Evolutionary conservation across 768 basidiomycete genomes (phyloP).

Genomic region (Rhodotorula paludigena): DNA sequence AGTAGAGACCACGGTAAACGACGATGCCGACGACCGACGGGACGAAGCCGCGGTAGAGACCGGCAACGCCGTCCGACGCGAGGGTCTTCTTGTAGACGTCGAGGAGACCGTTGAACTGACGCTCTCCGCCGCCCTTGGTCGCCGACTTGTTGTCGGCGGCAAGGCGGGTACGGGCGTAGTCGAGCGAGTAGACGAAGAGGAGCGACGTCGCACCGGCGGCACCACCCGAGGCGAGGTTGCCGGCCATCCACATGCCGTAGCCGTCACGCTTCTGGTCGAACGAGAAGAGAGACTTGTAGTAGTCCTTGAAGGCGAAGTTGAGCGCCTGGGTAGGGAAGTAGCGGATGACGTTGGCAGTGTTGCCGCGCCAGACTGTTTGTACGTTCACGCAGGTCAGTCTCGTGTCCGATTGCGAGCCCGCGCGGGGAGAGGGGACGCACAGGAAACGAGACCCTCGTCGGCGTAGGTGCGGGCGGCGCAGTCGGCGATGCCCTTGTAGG

Average conservation of each 20-base stretch:
- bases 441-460: constrained; percentile 87
- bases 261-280: constrained; percentile 91
- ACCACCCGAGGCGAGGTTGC: constrained; percentile 97
- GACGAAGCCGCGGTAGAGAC: constrained; percentile 99
- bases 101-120: constrained; percentile 97
- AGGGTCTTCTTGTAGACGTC: constrained; percentile 81
- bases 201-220: constrained; percentile 97
- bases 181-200: constrained; percentile 99
- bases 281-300: constrained; percentile 97
- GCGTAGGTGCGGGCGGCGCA: constrained; percentile 86
- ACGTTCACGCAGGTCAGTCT: neutral
- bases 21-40: constrained; percentile 99
- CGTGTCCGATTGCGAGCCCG: neutral
- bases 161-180: constrained; percentile 98
- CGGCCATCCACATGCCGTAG: constrained; percentile 97
- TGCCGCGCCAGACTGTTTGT: constrained; percentile 80
- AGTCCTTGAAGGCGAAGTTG: constrained; percentile 82
- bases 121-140: constrained; percentile 71
- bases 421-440: constrained; percentile 22
- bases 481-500: constrained; percentile 94
- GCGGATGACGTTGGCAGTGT: constrained; percentile 99
- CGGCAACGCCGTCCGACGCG: constrained; percentile 92
- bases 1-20: constrained; percentile 84
- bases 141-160: constrained; percentile 96
- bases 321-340: constrained; percentile 99